phyloP scores from a whole-genome alignment of 441 rosid species.

The Pelargonium myrrhifolium region DNA sequence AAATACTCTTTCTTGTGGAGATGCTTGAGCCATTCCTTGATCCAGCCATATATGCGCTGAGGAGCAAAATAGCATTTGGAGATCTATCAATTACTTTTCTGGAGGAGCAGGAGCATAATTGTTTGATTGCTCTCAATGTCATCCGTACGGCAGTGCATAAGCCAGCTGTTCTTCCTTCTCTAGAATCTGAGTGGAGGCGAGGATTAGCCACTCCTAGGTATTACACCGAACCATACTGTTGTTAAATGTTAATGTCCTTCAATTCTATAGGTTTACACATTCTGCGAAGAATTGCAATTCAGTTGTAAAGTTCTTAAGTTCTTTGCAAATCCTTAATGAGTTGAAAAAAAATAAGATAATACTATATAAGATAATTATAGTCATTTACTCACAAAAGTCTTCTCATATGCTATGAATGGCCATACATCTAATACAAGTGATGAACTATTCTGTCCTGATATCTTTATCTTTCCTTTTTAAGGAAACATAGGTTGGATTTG shows the following conservation, averaged over 20 bases:
- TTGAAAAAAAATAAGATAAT: background rate
- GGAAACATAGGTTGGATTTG: background rate
- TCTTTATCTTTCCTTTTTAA: background rate
- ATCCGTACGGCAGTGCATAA: constrained; percentile 65
- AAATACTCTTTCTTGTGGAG: constrained; percentile 77
- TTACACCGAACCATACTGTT: constrained; percentile 15
- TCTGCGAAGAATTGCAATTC: constrained; percentile 8
- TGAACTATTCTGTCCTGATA: background rate
- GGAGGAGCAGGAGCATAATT: constrained; percentile 56
- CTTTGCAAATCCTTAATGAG: background rate
- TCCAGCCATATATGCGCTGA: constrained; percentile 50
- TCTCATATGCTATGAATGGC: background rate
- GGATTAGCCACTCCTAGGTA: constrained; percentile 87
- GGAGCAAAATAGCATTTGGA: constrained; percentile 58
- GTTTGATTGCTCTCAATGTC: constrained; percentile 53
- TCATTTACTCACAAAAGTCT: background rate
- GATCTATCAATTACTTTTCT: constrained; percentile 42
- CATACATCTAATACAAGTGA: background rate
- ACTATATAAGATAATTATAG: background rate
- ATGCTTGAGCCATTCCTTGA: constrained; percentile 84
- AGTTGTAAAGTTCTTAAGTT: background rate
- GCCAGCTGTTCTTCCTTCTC: constrained; percentile 71
- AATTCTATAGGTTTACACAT: constrained; percentile 9
- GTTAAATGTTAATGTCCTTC: constrained; percentile 7
- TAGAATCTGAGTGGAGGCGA: constrained; percentile 79